Evolutionary conservation across 148 eudicot genomes (phyloP).

Genomic region (Diospyros kaki): DNA sequence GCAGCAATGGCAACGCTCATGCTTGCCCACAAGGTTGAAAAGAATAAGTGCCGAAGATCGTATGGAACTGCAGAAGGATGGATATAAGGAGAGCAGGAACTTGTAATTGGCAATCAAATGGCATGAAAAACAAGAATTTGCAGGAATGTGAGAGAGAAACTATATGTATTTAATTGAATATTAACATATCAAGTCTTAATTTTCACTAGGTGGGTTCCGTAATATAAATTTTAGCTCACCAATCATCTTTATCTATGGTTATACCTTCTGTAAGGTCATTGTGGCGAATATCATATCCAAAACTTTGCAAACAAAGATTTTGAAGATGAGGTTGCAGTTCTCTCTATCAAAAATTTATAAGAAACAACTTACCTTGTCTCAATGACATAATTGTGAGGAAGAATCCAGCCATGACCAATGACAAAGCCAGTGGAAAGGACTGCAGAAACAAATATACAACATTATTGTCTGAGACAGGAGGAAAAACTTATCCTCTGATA

Average conservation of each 20-base stretch:
- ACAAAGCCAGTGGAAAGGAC: conserved; percentile 77
- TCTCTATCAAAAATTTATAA: background rate
- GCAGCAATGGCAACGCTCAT: conserved; percentile 52
- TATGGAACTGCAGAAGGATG: conserved; percentile 41
- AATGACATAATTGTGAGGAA: conserved; percentile 61
- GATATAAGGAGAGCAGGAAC: background rate
- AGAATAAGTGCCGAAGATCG: conserved; percentile 46
- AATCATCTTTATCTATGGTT: too few relatives aligned
- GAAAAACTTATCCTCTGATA: background rate
- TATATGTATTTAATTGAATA: background rate
- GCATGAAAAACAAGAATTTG: background rate
- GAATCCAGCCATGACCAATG: conserved; percentile 49
- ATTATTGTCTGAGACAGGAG: background rate
- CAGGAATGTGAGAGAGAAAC: background rate
- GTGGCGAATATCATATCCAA: too few relatives aligned
- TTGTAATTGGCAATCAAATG: background rate
- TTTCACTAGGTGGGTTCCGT: too few relatives aligned
- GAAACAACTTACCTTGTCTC: conserved; percentile 53
- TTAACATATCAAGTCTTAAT: too few relatives aligned
- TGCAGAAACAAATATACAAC: conserved; percentile 32
- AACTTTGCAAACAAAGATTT: background rate
- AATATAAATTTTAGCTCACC: too few relatives aligned
- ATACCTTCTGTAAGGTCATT: too few relatives aligned
- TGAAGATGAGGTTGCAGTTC: background rate
- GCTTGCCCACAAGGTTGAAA: conserved; percentile 70